phyloP scores from a whole-genome alignment of 23 red algal species.

The Agarophyton chilense region DNA sequence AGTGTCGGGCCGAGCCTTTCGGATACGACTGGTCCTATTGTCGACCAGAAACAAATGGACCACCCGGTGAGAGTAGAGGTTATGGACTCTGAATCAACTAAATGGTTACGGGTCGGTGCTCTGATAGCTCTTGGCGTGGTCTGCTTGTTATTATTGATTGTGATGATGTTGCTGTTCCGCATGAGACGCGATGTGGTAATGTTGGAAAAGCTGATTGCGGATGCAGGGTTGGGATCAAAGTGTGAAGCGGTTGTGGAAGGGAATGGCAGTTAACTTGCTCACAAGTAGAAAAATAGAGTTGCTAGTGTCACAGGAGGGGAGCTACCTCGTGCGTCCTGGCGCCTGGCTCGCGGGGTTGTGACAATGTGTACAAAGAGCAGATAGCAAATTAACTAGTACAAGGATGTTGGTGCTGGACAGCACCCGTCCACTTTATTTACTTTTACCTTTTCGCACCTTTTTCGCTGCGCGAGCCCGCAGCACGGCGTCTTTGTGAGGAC shows the following conservation, averaged over 20 bases:
- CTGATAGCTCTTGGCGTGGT: conserved; percentile 16
- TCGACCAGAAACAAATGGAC: background rate
- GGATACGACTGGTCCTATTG: background rate
- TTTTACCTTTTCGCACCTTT: conserved; percentile 23
- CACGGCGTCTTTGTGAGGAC: conserved; percentile 67
- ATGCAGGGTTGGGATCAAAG: background rate
- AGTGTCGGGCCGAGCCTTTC: background rate
- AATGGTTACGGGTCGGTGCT: conserved; percentile 44
- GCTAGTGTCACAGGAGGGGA: background rate
- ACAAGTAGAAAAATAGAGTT: background rate
- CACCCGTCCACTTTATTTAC: conserved; percentile 19
- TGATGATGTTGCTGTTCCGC: conserved; percentile 44
- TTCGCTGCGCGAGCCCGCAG: conserved; percentile 26
- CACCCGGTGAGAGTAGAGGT: conserved; percentile 17
- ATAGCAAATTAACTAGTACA: conserved; percentile 36
- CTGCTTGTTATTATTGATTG: conserved; percentile 27
- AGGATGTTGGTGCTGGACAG: background rate
- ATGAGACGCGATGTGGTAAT: conserved; percentile 39
- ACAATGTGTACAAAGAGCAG: conserved; percentile 30
- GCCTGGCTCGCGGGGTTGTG: background rate
- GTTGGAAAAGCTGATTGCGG: conserved; percentile 37
- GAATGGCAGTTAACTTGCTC: conserved; percentile 2
- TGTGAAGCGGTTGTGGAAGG: background rate
- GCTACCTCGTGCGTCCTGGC: background rate
- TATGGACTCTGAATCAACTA: conserved; percentile 34